These are phyloP conservation scores for Luffa aegyptiaca DNA, from an alignment of 306 rosid species.

Conservation along the genomic window DNA sequence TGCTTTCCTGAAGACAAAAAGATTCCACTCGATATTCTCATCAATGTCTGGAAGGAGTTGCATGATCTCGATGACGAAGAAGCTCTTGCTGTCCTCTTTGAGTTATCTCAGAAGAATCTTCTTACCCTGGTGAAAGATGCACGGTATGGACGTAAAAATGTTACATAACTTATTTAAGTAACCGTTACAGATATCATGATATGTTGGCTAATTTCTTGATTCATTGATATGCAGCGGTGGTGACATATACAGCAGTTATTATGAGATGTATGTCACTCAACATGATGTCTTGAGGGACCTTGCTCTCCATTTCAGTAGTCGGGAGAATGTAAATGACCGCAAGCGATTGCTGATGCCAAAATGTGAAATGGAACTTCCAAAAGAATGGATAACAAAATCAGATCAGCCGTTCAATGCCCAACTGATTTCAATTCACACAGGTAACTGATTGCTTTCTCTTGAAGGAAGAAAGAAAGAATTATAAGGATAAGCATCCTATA, in stretches of 20 bases:
- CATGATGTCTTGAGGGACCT: constrained; percentile 85
- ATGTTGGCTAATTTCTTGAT: constrained; percentile 9
- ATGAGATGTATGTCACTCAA: constrained; percentile 67
- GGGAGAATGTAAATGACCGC: constrained; percentile 26
- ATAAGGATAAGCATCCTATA: not conserved
- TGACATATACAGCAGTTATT: constrained; percentile 55
- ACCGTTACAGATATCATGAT: not conserved
- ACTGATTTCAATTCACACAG: constrained; percentile 81
- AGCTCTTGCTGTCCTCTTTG: constrained; percentile 69
- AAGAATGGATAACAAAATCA: constrained; percentile 57
- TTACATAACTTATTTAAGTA: not conserved
- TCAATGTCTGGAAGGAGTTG: constrained; percentile 75
- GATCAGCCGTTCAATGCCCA: constrained; percentile 53
- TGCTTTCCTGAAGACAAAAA: constrained; percentile 80
- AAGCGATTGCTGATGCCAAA: constrained; percentile 68
- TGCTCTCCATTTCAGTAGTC: constrained; percentile 56
- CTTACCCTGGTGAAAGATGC: constrained; percentile 63
- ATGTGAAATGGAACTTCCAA: constrained; percentile 53
- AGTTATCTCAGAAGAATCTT: constrained; percentile 76
- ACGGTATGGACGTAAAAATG: constrained; percentile 32
- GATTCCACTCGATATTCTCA: constrained; percentile 75
- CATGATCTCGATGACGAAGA: constrained; percentile 58
- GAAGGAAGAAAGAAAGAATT: not conserved
- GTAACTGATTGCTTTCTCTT: constrained; percentile 23
- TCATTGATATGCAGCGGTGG: constrained; percentile 44